Evolutionary conservation across 2,329 filamentous ascomycete species (phyloP), one percentile per base, ranked within the genome.

Genomic region (Grosmannia clavigera): DNA sequence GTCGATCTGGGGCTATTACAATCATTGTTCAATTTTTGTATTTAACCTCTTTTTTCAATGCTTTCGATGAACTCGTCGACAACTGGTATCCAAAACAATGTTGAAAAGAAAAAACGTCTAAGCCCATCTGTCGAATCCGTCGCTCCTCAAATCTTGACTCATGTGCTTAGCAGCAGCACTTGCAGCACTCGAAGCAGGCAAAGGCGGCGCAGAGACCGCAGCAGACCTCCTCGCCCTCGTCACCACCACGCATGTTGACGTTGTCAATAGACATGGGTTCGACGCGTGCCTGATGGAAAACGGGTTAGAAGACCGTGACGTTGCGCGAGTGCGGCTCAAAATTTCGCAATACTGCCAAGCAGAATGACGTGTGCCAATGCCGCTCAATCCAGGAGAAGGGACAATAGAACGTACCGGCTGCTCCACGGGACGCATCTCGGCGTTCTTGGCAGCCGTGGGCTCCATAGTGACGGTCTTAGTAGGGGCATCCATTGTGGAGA

Each of bases 191-290:
- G 60, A 60, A 67, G 61, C 65, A 61, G 59, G 66, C 61, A 43
- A 66, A 64, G 27, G 64, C 66, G 16, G 66, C 65, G 63, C 64
- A 67, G 55, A 67, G 64, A 38, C 66, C 66, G 60, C 66, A 68
- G 64, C 66, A 68, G 61, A 68, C 58, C 12, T 65, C 61, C 27
- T 29, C 60, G 46, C 22, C 60, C 16, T 63, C 64, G 51, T 64
- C 61, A 25, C 67, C 67, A 29, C 67, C 67, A 55, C 67, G 67
- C 52, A 68, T 52, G 54, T 53, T 61, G 61, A 64, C 63, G 12
- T 46, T 46, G n/a, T 65, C 62, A 27, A 61, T 59, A 38, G 64
- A 59, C 67, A 68, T 68, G 53, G 65, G 63, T 60, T 68, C 65
- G 50, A 60, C 54, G 54, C 50, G 61, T 61, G 58, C 50, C 63